Conservation (phyloP, 306 rosid genomes). For the Vachellia pachyceras region DNA sequence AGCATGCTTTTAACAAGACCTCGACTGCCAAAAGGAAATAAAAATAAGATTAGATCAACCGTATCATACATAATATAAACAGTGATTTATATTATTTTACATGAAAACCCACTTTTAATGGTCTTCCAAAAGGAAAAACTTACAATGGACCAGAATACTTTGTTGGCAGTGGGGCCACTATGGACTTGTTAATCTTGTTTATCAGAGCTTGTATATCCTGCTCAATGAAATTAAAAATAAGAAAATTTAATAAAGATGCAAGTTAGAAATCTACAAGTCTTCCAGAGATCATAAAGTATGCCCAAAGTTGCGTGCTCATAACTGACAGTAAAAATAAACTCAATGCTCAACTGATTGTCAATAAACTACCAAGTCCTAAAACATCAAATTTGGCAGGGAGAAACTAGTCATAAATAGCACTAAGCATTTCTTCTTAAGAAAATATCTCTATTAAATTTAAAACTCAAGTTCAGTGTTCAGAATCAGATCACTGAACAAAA, state of each 20-base stretch:
- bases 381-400: constrained; percentile 22
- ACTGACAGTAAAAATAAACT: constrained; percentile 6
- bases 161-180: constrained; percentile 96
- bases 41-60: constrained; percentile 38
- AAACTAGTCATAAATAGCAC: constrained; percentile 24
- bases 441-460: too few species aligned
- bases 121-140: constrained; percentile 46
- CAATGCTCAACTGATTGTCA: not conserved
- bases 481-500: constrained; percentile 31
- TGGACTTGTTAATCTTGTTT: constrained; percentile 90
- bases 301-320: constrained; percentile 11
- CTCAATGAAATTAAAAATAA: constrained; percentile 48
- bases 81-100: constrained; percentile 13
- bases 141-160: constrained; percentile 93
- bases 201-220: constrained; percentile 99
- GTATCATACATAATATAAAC: constrained; percentile 23
- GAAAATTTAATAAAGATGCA: constrained; percentile 15
- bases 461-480: not conserved
- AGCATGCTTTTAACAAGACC: constrained; percentile 96
- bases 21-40: constrained; percentile 71
- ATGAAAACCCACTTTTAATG: constrained; percentile 30
- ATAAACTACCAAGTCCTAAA: constrained; percentile 9
- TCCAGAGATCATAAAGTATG: constrained; percentile 6
- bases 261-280: too few species aligned
- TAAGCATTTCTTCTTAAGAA: not conserved